Conservation (phyloP, 106 monocot species). For the Allium cepa region DNA sequence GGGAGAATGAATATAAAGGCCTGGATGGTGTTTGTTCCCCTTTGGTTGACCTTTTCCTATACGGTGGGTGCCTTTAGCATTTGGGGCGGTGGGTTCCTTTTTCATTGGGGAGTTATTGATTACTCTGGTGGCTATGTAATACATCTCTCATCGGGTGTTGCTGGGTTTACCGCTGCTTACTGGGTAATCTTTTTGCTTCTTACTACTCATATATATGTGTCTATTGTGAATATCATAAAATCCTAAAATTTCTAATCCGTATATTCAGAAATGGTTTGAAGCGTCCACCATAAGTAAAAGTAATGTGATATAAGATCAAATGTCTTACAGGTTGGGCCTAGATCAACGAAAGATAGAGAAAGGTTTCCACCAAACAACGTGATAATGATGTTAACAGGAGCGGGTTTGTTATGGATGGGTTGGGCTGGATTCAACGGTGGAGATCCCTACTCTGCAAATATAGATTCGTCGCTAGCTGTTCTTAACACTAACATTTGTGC, state of each 20-base stretch:
- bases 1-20: slow-evolving; percentile 53
- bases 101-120: slow-evolving; percentile 36
- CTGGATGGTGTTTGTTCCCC: slow-evolving; percentile 55
- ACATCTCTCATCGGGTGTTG: slow-evolving; percentile 18
- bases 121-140: slow-evolving; percentile 22
- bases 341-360: slow-evolving; percentile 29
- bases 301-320: not conserved
- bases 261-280: not conserved
- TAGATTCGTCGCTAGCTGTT: slow-evolving; percentile 25
- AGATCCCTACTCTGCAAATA: slow-evolving; percentile 28
- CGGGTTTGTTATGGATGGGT: slow-evolving; percentile 31
- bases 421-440: slow-evolving; percentile 42
- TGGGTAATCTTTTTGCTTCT: slow-evolving; percentile 11
- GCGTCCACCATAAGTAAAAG: not conserved
- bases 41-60: slow-evolving; percentile 47
- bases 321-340: slow-evolving; percentile 17
- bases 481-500: slow-evolving; percentile 37
- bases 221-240: not conserved
- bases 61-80: slow-evolving; percentile 24
- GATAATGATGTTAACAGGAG: slow-evolving; percentile 26
- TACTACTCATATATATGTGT: not conserved
- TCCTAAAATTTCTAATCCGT: not conserved
- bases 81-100: slow-evolving; percentile 34
- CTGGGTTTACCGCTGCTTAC: slow-evolving; percentile 22
- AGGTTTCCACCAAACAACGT: slow-evolving; percentile 30